Percentiles rank a stretch among this genome's conserved stretches.
Conservation (phyloP, 345 rosid genomes). For the Salix caprea region DNA sequence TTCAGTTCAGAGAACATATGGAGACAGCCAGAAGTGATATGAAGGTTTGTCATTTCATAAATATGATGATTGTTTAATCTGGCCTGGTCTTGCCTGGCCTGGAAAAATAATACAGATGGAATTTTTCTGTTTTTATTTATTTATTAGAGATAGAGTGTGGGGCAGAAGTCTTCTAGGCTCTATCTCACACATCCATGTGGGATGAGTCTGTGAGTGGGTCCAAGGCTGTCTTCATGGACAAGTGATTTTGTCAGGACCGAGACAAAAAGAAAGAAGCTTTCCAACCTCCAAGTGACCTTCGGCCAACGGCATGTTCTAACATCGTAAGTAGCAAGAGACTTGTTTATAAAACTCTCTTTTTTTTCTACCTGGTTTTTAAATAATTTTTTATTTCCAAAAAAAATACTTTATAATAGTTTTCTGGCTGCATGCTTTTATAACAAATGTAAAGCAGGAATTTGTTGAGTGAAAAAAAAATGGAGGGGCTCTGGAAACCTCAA, state of each 20-base stretch:
- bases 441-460: too few relatives aligned
- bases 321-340: too few relatives aligned
- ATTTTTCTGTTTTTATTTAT: neutral
- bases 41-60: slow-evolving; percentile 24
- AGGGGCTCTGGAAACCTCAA: too few relatives aligned
- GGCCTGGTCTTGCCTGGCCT: neutral
- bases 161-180: slow-evolving; percentile 31
- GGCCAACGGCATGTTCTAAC: too few relatives aligned
- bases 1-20: slow-evolving; percentile 29
- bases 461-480: too few relatives aligned
- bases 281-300: too few relatives aligned
- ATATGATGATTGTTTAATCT: neutral
- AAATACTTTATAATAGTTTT: too few relatives aligned
- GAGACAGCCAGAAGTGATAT: slow-evolving; percentile 31
- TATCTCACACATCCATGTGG: slow-evolving; percentile 57
- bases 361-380: too few relatives aligned
- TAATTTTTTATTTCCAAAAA: too few relatives aligned
- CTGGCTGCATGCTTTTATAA: too few relatives aligned
- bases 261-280: neutral
- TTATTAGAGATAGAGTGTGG: slow-evolving; percentile 20
- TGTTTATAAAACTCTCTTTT: too few relatives aligned
- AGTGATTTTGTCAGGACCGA: slow-evolving; percentile 50
- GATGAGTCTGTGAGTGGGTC: slow-evolving; percentile 55
- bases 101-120: slow-evolving; percentile 18
- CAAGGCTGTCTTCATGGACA: slow-evolving; percentile 46